A percentile compares a stretch with the other conserved stretches of the same genome.
Conservation (phyloP, 805 yeast species). For the Cyberlindnera euphorbiiphila region DNA sequence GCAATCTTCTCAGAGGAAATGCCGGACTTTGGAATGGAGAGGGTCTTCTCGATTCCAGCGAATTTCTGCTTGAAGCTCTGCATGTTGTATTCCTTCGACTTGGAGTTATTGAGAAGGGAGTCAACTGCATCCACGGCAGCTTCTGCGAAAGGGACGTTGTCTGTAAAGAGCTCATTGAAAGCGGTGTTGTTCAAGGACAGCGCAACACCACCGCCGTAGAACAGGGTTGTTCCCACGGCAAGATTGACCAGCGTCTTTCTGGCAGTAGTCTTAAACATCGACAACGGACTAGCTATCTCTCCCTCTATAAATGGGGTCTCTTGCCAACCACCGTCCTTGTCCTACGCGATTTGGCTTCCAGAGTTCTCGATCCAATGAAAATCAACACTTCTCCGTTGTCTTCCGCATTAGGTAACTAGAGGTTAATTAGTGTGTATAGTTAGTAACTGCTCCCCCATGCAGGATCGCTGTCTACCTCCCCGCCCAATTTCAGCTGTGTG, state of each 20-base stretch:
- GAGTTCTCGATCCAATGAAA: conserved; percentile 14
- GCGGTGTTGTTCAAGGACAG: conserved; percentile 52
- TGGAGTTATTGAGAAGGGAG: conserved; percentile 24
- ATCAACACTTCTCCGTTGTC: not conserved
- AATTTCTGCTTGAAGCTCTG: conserved; percentile 36
- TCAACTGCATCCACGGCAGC: conserved; percentile 48
- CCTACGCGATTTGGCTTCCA: not conserved
- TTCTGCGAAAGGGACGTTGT: conserved; percentile 64
- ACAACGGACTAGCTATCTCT: not conserved
- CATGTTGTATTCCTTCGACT: conserved; percentile 28
- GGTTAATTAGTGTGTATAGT: not conserved
- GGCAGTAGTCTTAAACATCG: conserved; percentile 29
- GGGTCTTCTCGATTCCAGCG: conserved; percentile 36
- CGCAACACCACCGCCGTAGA: conserved; percentile 60
- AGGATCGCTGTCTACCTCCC: too few relatives aligned
- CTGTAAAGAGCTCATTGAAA: conserved; percentile 58
- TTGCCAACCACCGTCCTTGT: too few relatives aligned
- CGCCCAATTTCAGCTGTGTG: too few relatives aligned
- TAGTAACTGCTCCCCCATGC: too few relatives aligned
- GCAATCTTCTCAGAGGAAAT: conserved; percentile 33
- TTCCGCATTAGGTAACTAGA: not conserved
- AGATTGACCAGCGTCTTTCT: conserved; percentile 32
- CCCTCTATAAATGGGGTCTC: not conserved
- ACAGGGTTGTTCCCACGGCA: conserved; percentile 31
- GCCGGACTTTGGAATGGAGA: conserved; percentile 38